Percentiles rank a stretch among this genome's conserved stretches.
phyloP scores from a whole-genome alignment of 1,284 basidiomycete species.

The Ustilago esculenta region DNA sequence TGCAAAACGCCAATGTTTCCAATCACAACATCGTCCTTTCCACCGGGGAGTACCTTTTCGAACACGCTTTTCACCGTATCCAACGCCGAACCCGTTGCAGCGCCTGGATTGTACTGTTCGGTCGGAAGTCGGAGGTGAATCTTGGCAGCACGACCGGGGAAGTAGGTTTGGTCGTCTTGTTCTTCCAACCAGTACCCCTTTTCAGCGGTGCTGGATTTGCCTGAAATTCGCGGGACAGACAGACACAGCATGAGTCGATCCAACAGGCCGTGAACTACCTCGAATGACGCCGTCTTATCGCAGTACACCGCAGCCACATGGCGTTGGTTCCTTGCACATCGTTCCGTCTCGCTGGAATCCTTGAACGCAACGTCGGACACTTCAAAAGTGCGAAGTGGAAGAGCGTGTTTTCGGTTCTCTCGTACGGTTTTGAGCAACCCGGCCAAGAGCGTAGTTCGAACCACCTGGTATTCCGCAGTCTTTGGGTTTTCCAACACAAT shows the following conservation, averaged over 20 bases:
- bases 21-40: constrained; percentile 6
- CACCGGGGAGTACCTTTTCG: constrained; percentile 17
- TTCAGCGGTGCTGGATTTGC: constrained; percentile 71
- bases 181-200: constrained; percentile 86
- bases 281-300: constrained; percentile 95
- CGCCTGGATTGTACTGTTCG: constrained; percentile 21
- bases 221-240: constrained; percentile 81
- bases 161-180: constrained; percentile 83
- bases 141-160: constrained; percentile 90
- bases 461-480: constrained; percentile 96
- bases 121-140: constrained; percentile 78
- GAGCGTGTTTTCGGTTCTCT: constrained; percentile 91
- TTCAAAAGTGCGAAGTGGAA: constrained; percentile 94
- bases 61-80: constrained; percentile 33
- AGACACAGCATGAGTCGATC: constrained; percentile 95
- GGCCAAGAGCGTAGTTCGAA: constrained; percentile 91
- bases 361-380: constrained; percentile 92
- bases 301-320: constrained; percentile 92
- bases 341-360: constrained; percentile 75
- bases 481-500: constrained; percentile 96
- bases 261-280: constrained; percentile 92
- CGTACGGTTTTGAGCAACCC: constrained; percentile 95
- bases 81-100: constrained; percentile 16
- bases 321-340: constrained; percentile 85
- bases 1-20: constrained; percentile 60